Base-by-base conservation (phyloP, 176 grass and related monocot species). In the Eremochloa ophiuroides region DNA sequence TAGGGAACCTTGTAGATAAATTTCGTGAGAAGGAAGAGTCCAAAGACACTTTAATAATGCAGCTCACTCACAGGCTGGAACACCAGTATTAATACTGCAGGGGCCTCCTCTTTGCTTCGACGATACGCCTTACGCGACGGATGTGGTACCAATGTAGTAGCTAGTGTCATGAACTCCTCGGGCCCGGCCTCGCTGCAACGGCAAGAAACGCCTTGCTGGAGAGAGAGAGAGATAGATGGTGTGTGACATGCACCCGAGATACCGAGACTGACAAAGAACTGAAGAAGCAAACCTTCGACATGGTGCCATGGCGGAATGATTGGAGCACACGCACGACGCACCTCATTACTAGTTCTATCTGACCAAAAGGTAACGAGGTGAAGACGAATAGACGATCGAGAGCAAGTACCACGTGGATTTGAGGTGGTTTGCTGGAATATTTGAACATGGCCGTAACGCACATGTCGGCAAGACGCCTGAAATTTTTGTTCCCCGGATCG, bases 101-200 rank as follows among this genome's bases (percentile, higher is more conserved):
- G 26, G 35, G 10, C 51, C 30, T 33, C 30, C 22, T 31, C 10
- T 55, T 87, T 83, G 73, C 80, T 83, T 87, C 58, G 7, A 64
- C 27, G 44, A n/a, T 35, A 88, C 66, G 56, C 48, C 18, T 51
- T 8, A 55, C 14, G 80, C 30, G 18, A 4, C 9, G 8, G 51
- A 56, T 56, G 51, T 3, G 22, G 51, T 56, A 23, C 20, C 47
- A 50, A 50, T 53, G 16, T 22, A 44, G 34, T 30, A 44, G n/a
- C n/a, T n/a, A n/a, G n/a, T n/a, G n/a, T 65, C 40, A 65, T 78
- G 61, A 78, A n/a, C 20, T 50, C 53, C 64, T 50, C n/a, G 51
- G 69, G 39, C 23, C 69, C 43, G 5, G 65, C 69, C 43, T 3
- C 34, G 63, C 15, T 34, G 62, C 62, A 33, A 34, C 1, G 29